Conservation (phyloP, 176 grass and related monocot genomes). For the Aechmea fasciata region DNA sequence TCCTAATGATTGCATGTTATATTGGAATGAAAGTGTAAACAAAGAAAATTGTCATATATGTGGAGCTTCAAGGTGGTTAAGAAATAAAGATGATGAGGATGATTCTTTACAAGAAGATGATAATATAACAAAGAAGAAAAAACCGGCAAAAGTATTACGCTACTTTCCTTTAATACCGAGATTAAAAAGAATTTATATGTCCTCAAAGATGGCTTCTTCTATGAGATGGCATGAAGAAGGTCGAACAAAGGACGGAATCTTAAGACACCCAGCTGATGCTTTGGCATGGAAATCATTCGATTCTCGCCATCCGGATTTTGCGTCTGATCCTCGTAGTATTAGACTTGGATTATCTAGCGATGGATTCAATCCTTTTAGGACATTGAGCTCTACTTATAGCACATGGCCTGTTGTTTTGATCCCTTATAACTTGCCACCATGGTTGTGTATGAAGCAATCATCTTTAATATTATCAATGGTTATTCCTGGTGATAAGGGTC, state of each 20-base stretch:
- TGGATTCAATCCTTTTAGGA: neutral
- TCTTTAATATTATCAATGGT: constrained; percentile 10
- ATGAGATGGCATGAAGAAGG: neutral
- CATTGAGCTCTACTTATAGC: neutral
- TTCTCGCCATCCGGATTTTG: neutral
- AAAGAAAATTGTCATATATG: neutral
- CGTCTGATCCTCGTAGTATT: neutral
- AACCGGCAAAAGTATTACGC: neutral
- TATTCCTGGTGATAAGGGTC: neutral
- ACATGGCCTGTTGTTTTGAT: constrained; percentile 7
- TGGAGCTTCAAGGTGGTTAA: neutral
- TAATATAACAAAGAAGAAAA: neutral
- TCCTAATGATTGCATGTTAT: neutral
- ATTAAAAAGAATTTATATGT: neutral
- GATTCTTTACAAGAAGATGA: neutral
- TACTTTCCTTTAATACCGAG: neutral
- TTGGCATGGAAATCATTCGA: neutral
- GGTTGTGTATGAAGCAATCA: constrained; percentile 13
- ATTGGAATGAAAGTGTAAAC: too few species aligned
- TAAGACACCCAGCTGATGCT: neutral
- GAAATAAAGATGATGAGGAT: neutral
- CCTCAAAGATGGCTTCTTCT: neutral
- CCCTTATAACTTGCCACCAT: constrained; percentile 18
- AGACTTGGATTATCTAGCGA: neutral
- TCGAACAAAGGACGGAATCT: neutral